Base-by-base conservation (phyloP, 345 rosid genomes). In the Eutrema japonicum region DNA sequence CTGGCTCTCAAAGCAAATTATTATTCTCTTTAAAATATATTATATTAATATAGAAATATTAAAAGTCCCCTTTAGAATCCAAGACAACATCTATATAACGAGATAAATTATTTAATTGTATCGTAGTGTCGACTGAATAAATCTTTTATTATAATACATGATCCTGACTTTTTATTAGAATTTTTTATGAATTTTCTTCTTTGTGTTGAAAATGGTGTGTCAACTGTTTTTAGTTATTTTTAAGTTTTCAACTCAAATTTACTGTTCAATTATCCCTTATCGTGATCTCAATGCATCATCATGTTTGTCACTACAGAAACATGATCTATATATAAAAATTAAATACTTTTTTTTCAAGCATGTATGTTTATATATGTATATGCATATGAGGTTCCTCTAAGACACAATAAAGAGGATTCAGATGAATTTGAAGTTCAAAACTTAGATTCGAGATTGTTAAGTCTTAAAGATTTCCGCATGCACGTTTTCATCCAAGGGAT, bases 231-330 rank as follows among this genome's bases (percentile, higher is more conserved):
- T 54, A 8, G 35, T 76, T 63, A 16, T 62, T 76, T 22, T 63
- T 36, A 63, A 30, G 38, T 64, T 70, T 76, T 55, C 66, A 55
- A 10, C 71, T 55, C 71, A 62, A 68, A 18, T 41, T 10, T 27
- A 70, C 79, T 76, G 71, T 70, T 76, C 33, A 70, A 40, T 41
- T 41, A 64, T 70, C 75, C 51, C 54, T 46, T 49, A 66, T 70
- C 75, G 52, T 68, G 38, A 68, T 43, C 69, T 51, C 55, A 11
- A 43, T 76, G 71, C 66, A 76, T 63, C 59, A 69, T 70, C 76
- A 63, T 76, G 79, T 56, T 76, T 63, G 75, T 69, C 79, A 76
- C 71, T 76, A 64, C 79, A 64, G 7, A 70, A 47, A 64, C 67
- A 70, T 56, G 37, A 35, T 68, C 36, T 62, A n/a, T 35, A 54